Conservation (phyloP, 306 rosid species). For the Spatholobus suberectus region DNA sequence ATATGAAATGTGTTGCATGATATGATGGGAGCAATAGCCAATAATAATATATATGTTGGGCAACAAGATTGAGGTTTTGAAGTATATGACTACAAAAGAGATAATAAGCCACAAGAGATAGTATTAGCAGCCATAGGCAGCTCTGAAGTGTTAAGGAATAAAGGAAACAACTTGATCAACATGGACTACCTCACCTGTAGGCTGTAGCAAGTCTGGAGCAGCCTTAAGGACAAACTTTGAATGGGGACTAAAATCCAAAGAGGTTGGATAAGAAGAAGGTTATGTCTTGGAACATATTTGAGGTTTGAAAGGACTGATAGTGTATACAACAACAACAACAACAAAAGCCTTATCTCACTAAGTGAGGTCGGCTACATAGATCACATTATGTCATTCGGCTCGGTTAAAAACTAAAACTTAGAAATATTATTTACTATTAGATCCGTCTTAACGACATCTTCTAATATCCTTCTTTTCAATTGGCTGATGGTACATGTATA, state of each 20-base stretch:
- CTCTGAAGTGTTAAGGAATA: not conserved
- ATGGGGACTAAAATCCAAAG: not conserved
- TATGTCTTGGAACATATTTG: not conserved
- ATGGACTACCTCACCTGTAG: conserved; percentile 16
- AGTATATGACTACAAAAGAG: not conserved
- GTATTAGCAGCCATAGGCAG: not conserved
- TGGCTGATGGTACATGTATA: no score
- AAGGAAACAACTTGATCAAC: not conserved
- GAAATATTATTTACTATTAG: no score
- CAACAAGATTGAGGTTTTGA: conserved; percentile 4
- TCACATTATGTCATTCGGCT: no score
- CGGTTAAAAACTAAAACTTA: no score
- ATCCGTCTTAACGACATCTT: no score
- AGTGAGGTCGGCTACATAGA: no score
- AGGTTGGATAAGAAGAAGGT: not conserved
- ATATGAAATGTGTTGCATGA: not conserved
- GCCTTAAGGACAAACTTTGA: not conserved
- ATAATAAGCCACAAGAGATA: not conserved
- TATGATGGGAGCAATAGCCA: not conserved
- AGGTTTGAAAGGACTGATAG: not conserved
- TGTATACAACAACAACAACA: no score
- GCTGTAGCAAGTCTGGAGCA: not conserved
- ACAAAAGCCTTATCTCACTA: no score
- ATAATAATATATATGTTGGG: not conserved
- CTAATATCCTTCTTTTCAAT: no score